These are phyloP conservation scores for Orbilia javanica DNA, from an alignment of 2,329 filamentous ascomycete genomes.

Conservation along the genomic window DNA sequence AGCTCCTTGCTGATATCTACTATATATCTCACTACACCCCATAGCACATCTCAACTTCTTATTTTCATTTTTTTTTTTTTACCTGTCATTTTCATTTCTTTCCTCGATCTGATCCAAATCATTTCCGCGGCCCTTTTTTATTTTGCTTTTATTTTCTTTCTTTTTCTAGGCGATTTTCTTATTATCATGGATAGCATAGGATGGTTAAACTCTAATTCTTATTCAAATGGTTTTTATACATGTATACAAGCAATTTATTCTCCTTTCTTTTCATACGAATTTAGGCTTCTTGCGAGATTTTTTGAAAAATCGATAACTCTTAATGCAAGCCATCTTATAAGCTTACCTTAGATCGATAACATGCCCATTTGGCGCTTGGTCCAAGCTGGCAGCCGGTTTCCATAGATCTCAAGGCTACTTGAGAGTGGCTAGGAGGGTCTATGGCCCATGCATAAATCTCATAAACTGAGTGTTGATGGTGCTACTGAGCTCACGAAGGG, in stretches of 20 bases:
- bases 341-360: too few relatives aligned
- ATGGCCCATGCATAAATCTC: too few relatives aligned
- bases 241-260: background rate
- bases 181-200: conserved; percentile 29
- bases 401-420: too few relatives aligned
- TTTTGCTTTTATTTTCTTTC: background rate
- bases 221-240: background rate
- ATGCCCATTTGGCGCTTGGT: too few relatives aligned
- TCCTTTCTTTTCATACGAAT: too few relatives aligned
- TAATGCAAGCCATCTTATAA: too few relatives aligned
- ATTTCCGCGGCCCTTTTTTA: background rate
- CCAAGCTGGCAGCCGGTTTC: too few relatives aligned
- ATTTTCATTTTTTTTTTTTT: background rate
- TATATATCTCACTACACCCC: conserved; percentile 25
- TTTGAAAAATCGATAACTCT: background rate
- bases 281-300: too few relatives aligned
- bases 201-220: conserved; percentile 28
- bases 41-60: background rate
- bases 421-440: too few relatives aligned
- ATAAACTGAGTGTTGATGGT: too few relatives aligned
- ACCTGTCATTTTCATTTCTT: background rate
- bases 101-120: background rate
- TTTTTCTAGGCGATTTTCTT: background rate
- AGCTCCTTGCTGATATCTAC: background rate
- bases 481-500: too few relatives aligned